Percentiles rank a stretch among this genome's conserved stretches.
Conservation (phyloP, 106 monocot genomes). For the Dendrobium catenatum region DNA sequence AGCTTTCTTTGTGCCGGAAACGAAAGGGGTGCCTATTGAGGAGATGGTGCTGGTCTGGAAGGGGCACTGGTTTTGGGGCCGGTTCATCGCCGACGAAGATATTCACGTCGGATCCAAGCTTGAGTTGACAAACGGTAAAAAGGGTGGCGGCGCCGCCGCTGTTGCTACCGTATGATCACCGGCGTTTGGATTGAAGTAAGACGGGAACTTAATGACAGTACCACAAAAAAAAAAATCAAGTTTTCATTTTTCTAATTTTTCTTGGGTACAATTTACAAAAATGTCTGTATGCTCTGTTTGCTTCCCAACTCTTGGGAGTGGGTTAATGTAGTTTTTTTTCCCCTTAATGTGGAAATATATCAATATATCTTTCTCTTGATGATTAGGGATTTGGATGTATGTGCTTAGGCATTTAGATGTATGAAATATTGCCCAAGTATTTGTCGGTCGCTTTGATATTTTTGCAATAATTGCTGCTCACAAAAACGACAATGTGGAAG, state of each 20-base stretch:
- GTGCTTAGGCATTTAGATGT: neutral
- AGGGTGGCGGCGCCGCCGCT: neutral
- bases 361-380: neutral
- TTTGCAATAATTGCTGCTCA: too few relatives aligned
- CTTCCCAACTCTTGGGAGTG: too few relatives aligned
- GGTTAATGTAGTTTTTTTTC: too few relatives aligned
- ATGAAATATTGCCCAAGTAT: neutral
- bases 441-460: too few relatives aligned
- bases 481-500: too few relatives aligned
- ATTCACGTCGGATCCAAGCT: conserved; percentile 15
- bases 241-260: too few relatives aligned
- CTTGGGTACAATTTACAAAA: too few relatives aligned
- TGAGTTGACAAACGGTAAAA: conserved; percentile 34
- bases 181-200: neutral
- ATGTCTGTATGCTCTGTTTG: too few relatives aligned
- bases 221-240: too few relatives aligned
- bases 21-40: conserved; percentile 39
- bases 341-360: too few relatives aligned
- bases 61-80: conserved; percentile 43
- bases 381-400: neutral
- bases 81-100: conserved; percentile 16
- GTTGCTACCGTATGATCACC: neutral
- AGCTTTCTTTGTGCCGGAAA: conserved; percentile 34
- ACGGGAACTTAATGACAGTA: too few relatives aligned
- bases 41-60: conserved; percentile 40